Base-by-base conservation (phyloP, 1,284 basidiomycete species). In the Hymenochaete sp. region DNA sequence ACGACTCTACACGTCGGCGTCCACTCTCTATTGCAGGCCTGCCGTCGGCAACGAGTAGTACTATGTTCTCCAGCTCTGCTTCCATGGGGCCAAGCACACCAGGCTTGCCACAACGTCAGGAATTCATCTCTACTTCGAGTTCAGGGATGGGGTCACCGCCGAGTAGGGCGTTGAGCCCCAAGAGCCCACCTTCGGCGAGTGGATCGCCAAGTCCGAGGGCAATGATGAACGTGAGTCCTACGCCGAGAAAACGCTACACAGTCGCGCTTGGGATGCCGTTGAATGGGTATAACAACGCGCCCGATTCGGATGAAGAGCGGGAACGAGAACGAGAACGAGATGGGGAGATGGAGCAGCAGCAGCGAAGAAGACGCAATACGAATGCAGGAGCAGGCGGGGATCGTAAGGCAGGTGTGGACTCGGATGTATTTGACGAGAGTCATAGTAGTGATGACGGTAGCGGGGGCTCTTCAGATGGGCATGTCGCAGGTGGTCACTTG, bases 231-330 rank as follows among this genome's bases (percentile, higher is more conserved):
- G 67, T 78, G 24, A 83, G 80, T 52, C 83, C 83, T 1, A 53
- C 65, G 3, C 53, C 59, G 1, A 65, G 81, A 38, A 89, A 89
- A 56, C 69, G 86, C 27, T 88, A 89, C 57, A 88, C 86, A 0
- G 83, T 88, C 36, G 84, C 86, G 1, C 68, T 89, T 0, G 85
- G 85, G 11, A 77, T 72, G 3, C 79, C 80, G 0, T 76, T 82
- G 49, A 68, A 72, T 25, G 61, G 69, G 40, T 66, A 73, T 5
- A 40, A 32, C n/a, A 21, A 29, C 27, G 62, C 70, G 6, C n/a
- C n/a, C n/a, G 70, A 70, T 33, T 55, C 56, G 33, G 55, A 67
- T 60, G 45, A 56, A 62, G 16, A 60, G n/a, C n/a, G n/a, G n/a
- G n/a, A n/a, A n/a, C n/a, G n/a, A n/a, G n/a, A n/a, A n/a, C n/a